Conservation (phyloP, 78 protist genomes). For the Dictyostelium intermedium region DNA sequence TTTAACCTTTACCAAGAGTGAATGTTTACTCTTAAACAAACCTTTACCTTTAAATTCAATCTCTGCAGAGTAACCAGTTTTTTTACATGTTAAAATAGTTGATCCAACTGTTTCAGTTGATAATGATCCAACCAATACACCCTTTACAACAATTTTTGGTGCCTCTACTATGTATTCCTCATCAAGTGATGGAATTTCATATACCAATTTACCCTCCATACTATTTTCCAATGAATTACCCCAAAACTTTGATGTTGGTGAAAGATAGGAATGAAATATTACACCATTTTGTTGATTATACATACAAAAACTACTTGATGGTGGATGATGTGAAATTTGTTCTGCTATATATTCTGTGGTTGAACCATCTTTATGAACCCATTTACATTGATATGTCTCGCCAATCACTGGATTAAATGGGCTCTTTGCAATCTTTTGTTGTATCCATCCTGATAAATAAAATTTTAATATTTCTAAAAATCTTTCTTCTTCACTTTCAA, state of each 20-base stretch:
- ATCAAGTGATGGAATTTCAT: not conserved
- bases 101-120: constrained; percentile 43
- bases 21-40: constrained; percentile 17
- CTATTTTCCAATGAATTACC: constrained; percentile 51
- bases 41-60: constrained; percentile 74
- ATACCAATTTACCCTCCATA: constrained; percentile 55
- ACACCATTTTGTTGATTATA: constrained; percentile 8
- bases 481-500: constrained; percentile 32
- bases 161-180: constrained; percentile 54
- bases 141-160: constrained; percentile 70
- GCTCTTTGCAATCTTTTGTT: constrained; percentile 6
- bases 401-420: constrained; percentile 75
- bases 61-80: constrained; percentile 42
- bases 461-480: constrained; percentile 58
- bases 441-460: constrained; percentile 59
- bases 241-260: constrained; percentile 64
- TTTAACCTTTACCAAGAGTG: constrained; percentile 40
- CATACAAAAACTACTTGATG: constrained; percentile 35
- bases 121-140: constrained; percentile 58
- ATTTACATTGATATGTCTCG: constrained; percentile 21
- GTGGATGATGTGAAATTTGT: constrained; percentile 75
- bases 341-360: constrained; percentile 53
- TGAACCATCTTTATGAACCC: constrained; percentile 47
- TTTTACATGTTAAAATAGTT: constrained; percentile 24
- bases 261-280: constrained; percentile 32